Percentiles rank a stretch among this genome's conserved stretches.
Conservation (phyloP, 495 filamentous ascomycete genomes). For the Hypoxylon fuscum region DNA sequence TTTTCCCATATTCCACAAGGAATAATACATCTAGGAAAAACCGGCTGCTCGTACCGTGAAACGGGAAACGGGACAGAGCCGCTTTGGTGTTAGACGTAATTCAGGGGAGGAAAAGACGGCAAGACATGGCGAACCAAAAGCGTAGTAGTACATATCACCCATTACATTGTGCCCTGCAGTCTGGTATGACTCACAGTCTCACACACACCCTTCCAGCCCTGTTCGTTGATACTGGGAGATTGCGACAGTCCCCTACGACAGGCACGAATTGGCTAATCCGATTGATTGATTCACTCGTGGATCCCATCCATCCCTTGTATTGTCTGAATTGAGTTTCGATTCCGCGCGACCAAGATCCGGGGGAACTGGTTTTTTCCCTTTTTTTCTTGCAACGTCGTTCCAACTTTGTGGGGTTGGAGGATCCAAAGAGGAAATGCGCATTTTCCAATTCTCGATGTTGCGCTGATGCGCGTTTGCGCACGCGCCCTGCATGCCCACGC, state of each 20-base stretch:
- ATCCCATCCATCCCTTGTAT: slow-evolving; percentile 6
- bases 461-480: slow-evolving; percentile 26
- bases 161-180: background rate
- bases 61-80: slow-evolving; percentile 18
- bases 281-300: slow-evolving; percentile 33
- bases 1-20: slow-evolving; percentile 8
- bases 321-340: slow-evolving; percentile 31
- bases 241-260: slow-evolving; percentile 7
- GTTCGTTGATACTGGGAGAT: slow-evolving; percentile 17
- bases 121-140: slow-evolving; percentile 21
- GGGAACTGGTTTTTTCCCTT: too few relatives aligned
- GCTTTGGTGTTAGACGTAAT: slow-evolving; percentile 17
- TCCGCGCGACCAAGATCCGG: slow-evolving; percentile 11
- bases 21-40: slow-evolving; percentile 1
- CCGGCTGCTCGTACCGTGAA: slow-evolving; percentile 14
- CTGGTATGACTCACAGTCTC: slow-evolving; percentile 37
- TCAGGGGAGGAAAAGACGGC: slow-evolving; percentile 14
- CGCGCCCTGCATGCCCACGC: slow-evolving; percentile 15
- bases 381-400: slow-evolving; percentile 7
- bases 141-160: background rate
- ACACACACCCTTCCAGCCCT: too few relatives aligned
- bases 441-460: slow-evolving; percentile 3
- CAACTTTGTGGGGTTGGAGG: slow-evolving; percentile 26
- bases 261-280: slow-evolving; percentile 40
- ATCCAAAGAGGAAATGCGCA: background rate